Conservation (phyloP, 2,329 filamentous ascomycete species). For the Aspergillus transmontanensis region DNA sequence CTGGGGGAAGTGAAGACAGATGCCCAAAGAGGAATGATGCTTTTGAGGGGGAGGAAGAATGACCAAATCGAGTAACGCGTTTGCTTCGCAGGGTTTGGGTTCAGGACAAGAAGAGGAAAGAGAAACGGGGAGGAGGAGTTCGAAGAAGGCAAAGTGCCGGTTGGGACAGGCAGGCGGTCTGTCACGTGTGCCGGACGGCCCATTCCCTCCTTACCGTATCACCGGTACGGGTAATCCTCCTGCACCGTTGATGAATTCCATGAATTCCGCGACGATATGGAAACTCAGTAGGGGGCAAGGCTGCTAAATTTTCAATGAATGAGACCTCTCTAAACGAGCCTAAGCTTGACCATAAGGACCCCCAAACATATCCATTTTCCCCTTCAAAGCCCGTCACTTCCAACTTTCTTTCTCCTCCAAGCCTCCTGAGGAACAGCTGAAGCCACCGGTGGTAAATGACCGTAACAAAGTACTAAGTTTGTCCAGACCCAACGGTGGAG, state of each 20-base stretch:
- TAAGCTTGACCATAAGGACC: neutral
- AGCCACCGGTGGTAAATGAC: neutral
- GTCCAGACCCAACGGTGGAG: slow-evolving; percentile 25
- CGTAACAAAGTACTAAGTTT: slow-evolving; percentile 13
- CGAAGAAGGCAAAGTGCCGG: slow-evolving; percentile 40
- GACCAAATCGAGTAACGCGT: slow-evolving; percentile 53
- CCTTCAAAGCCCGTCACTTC: neutral
- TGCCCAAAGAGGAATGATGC: slow-evolving; percentile 51
- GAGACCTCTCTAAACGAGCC: neutral
- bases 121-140: slow-evolving; percentile 27
- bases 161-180: slow-evolving; percentile 31
- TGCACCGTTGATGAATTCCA: neutral
- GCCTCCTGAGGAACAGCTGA: neutral
- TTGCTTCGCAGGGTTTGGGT: slow-evolving; percentile 47
- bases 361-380: too few species aligned
- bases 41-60: slow-evolving; percentile 41
- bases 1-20: slow-evolving; percentile 26
- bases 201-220: neutral
- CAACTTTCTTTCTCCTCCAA: neutral
- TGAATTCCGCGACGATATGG: neutral
- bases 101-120: slow-evolving; percentile 36
- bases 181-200: slow-evolving; percentile 30
- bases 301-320: neutral
- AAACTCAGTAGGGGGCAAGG: neutral
- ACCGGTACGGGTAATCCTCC: neutral